Evolutionary conservation across 129 eudicot genomes (phyloP).

Genomic region (Chrysanthemum seticuspe): DNA sequence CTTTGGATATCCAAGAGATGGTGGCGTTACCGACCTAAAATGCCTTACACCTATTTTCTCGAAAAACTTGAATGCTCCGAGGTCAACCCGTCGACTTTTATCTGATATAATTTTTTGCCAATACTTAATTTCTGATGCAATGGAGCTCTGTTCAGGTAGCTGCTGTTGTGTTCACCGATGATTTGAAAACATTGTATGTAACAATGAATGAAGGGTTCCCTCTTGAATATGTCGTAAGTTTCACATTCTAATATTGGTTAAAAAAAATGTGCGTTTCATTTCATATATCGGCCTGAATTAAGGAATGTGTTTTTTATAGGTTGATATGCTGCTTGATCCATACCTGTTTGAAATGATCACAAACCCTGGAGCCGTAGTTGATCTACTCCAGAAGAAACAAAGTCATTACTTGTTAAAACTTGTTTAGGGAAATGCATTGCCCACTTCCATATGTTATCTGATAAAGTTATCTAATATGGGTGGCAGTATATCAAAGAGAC

Average conservation of each 20-base stretch:
- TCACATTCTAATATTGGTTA: neutral
- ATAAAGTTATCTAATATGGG: too few species aligned
- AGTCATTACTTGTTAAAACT: too few species aligned
- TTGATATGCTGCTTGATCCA: conserved; percentile 97
- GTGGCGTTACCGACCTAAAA: conserved; percentile 99
- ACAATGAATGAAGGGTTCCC: conserved; percentile 99
- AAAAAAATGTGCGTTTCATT: conserved; percentile 14
- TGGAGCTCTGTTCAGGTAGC: conserved; percentile 43
- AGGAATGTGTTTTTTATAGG: conserved; percentile 43
- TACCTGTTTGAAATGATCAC: conserved; percentile 82
- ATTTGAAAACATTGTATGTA: conserved; percentile 76
- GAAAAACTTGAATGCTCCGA: conserved; percentile 87
- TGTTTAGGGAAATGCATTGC: too few species aligned
- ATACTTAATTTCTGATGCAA: conserved; percentile 9
- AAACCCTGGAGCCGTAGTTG: conserved; percentile 86
- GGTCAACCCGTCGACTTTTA: conserved; percentile 40
- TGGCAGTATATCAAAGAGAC: conserved; percentile 43
- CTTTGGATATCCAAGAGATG: conserved; percentile 96
- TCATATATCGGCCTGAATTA: neutral
- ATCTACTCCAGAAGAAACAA: conserved; percentile 75
- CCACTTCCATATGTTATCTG: too few species aligned
- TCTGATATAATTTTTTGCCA: neutral
- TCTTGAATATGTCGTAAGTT: conserved; percentile 77
- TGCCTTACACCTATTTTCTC: conserved; percentile 93
- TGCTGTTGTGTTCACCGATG: conserved; percentile 91